phyloP scores from a whole-genome alignment of 192 early-diverging fungal genomes.

The Paraglomus brasilianum region DNA sequence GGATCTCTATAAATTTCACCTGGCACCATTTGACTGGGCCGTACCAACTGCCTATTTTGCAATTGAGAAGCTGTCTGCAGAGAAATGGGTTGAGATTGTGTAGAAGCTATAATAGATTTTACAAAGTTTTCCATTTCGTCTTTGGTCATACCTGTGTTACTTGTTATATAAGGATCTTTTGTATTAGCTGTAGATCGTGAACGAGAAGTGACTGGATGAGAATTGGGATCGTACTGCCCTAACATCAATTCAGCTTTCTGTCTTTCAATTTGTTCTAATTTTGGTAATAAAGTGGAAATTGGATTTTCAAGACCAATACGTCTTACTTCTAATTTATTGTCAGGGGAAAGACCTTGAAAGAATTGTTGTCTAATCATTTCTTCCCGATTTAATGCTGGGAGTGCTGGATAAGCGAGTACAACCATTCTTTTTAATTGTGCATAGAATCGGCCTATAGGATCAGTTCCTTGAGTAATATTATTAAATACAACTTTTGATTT shows the following conservation, averaged over 20 bases:
- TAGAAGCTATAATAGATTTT: constrained; percentile 1
- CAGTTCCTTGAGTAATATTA: constrained; percentile 1
- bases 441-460: neutral
- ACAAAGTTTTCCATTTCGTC: neutral
- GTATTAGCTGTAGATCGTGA: constrained; percentile 3
- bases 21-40: neutral
- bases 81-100: constrained; percentile 1
- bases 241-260: constrained; percentile 1
- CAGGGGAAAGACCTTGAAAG: constrained; percentile 5
- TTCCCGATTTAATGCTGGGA: constrained; percentile 1
- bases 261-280: constrained; percentile 26
- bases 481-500: constrained; percentile 1
- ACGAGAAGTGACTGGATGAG: too few species aligned
- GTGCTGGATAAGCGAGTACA: neutral
- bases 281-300: neutral
- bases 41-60: neutral
- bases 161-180: constrained; percentile 8
- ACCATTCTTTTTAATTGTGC: constrained; percentile 1
- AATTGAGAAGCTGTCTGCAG: neutral
- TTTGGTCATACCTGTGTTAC: constrained; percentile 2
- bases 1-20: constrained; percentile 6
- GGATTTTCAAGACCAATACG: neutral
- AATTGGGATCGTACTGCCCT: too few species aligned
- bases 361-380: neutral
- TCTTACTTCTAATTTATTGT: constrained; percentile 14